These are phyloP conservation scores for Terana coerulea DNA, from an alignment of 768 basidiomycete genomes.

Conservation along the genomic window DNA sequence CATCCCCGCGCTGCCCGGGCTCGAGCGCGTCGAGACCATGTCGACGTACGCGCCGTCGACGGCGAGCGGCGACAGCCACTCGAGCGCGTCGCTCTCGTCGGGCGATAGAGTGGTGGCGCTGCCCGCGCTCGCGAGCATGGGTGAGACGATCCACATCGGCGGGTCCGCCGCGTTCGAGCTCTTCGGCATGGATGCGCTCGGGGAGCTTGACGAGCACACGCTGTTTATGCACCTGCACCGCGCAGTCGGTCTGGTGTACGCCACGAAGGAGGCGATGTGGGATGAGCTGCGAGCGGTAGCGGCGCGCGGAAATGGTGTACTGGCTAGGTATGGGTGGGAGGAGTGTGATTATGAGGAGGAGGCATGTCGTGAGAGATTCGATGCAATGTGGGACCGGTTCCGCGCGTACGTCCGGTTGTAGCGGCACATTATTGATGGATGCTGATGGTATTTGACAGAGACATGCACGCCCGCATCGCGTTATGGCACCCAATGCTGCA, in stretches of 20 bases:
- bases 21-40: conserved; percentile 5
- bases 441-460: conserved; percentile 17
- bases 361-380: conserved; percentile 19
- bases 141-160: conserved; percentile 11
- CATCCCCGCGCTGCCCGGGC: neutral
- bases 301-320: conserved; percentile 2
- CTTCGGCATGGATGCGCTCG: conserved; percentile 15
- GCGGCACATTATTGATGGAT: neutral
- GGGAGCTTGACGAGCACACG: conserved; percentile 19
- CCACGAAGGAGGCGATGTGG: conserved; percentile 27
- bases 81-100: neutral
- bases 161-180: conserved; percentile 12
- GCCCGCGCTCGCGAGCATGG: conserved; percentile 6
- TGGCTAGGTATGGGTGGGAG: conserved; percentile 22
- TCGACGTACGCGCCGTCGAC: neutral
- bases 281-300: conserved; percentile 22
- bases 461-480: conserved; percentile 23
- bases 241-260: conserved; percentile 20
- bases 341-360: conserved; percentile 19
- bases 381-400: conserved; percentile 22
- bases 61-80: neutral
- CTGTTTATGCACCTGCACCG: conserved; percentile 25
- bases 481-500: conserved; percentile 24
- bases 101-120: neutral
- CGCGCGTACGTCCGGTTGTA: conserved; percentile 15